Evolutionary conservation across 495 filamentous ascomycete species (phyloP).

Genomic region (Neurospora sp.): DNA sequence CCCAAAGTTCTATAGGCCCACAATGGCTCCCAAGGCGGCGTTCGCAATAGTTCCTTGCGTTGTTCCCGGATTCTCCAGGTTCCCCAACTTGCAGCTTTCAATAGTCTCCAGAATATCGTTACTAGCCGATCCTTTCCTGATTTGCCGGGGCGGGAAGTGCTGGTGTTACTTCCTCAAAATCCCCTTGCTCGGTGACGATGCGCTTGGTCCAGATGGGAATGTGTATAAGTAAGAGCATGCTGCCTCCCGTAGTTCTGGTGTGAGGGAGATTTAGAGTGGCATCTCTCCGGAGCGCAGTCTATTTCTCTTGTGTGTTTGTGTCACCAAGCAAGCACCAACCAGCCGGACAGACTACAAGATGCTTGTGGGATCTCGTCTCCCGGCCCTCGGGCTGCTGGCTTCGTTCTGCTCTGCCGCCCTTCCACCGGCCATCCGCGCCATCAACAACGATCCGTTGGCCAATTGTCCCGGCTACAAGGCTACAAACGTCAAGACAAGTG

Average conservation of each 20-base stretch:
- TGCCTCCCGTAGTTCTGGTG: background rate
- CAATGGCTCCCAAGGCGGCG: background rate
- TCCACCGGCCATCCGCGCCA: background rate
- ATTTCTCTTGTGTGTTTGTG: background rate
- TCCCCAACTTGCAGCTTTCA: background rate
- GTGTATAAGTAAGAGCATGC: background rate
- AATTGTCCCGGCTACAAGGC: conserved; percentile 66
- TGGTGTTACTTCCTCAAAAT: background rate
- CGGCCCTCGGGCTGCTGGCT: conserved; percentile 11
- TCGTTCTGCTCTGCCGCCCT: conserved; percentile 8
- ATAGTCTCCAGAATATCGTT: background rate
- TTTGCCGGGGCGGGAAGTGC: background rate
- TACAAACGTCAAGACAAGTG: conserved; percentile 46
- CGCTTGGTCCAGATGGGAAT: background rate
- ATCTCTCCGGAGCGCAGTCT: background rate
- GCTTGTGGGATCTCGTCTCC: conserved; percentile 6
- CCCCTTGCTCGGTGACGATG: background rate
- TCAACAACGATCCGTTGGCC: conserved; percentile 17
- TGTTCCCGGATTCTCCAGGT: background rate
- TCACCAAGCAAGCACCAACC: background rate
- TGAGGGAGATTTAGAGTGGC: background rate
- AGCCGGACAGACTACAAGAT: conserved; percentile 3
- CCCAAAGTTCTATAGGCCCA: background rate
- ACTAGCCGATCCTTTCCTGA: background rate
- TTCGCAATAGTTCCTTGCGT: background rate